Evolutionary conservation across 2,329 filamentous ascomycete species (phyloP), one percentile per base, ranked within the genome.

Genomic region (Clarireedia homoeocarpa): DNA sequence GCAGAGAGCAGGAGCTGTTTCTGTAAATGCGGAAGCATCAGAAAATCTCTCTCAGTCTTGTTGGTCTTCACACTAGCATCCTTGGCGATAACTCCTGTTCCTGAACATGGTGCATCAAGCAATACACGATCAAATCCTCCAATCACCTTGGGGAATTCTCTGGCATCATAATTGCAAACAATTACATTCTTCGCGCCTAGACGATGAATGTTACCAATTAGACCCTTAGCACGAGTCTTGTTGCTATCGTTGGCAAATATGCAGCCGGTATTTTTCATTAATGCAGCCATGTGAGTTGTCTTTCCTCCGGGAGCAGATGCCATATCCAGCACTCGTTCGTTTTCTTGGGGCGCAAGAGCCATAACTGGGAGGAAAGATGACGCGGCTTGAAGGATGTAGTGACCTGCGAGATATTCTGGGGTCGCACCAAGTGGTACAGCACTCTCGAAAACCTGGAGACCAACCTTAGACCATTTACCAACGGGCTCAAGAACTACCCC

Each of bases 381-480:
- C 0, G 94, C 94, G 0, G 94, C 94, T 75, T 99, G 94, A 12
- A 99, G 81, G 65, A 99, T 97, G 75, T 99, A 99, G 72, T 99
- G 91, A 17, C 94, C 94, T 15, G 92, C 91, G 12, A 99, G 83
- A 72, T 99, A 99, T 73, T 99, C 94, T 9, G 94, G 94, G 0
- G 94, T 99, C 27, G 94, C 94, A 80, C 91, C 91, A 1, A 96
- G 81, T 51, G 66, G 68, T 0, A 88, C 84, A 55, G 85, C 86
- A 57, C 88, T 89, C 72, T 99, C 94, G 71, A 99, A 99, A 58
- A 99, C 84, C 72, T 99, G 94, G 42, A 99, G 81, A 48, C 94
- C 94, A 61, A 99, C 91, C 76, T 99, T 99, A 64, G 88, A 94
- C 94, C 94, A 99, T 73, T 97, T 97, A 59, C 94, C 94, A 17